A percentile compares a stretch with the other conserved stretches of the same genome.
phyloP scores from a whole-genome alignment of 1,284 basidiomycete species.

The Boletus smithii region DNA sequence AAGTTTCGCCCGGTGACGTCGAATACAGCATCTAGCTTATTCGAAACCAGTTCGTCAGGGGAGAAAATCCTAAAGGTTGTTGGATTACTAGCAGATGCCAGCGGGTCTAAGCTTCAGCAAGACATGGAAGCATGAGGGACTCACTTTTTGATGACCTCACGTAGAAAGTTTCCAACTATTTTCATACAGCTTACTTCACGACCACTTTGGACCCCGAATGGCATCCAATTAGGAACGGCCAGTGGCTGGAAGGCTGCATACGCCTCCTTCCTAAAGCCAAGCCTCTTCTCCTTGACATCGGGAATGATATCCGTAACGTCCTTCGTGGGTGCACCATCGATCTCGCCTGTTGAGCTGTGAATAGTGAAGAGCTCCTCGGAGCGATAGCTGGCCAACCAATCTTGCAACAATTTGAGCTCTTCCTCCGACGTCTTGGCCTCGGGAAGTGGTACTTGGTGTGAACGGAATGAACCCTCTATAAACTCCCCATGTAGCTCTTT shows the following conservation, averaged over 20 bases:
- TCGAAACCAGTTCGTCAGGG: conserved; percentile 88
- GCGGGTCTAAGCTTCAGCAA: not conserved
- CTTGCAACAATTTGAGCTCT: conserved; percentile 60
- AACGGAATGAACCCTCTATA: conserved; percentile 74
- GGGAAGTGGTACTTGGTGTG: conserved; percentile 82
- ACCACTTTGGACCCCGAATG: conserved; percentile 52
- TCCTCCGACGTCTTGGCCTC: conserved; percentile 59
- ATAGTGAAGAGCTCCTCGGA: conserved; percentile 60
- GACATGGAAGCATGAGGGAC: conserved; percentile 15
- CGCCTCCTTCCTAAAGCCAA: conserved; percentile 66
- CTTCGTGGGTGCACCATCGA: conserved; percentile 46
- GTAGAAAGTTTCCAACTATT: conserved; percentile 58
- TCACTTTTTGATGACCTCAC: conserved; percentile 55
- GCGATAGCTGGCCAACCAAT: conserved; percentile 70
- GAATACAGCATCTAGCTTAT: conserved; percentile 82
- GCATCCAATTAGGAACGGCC: conserved; percentile 63
- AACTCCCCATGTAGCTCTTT: conserved; percentile 61
- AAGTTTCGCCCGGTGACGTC: conserved; percentile 67
- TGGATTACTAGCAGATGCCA: conserved; percentile 52
- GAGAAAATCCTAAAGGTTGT: conserved; percentile 82
- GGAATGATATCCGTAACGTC: conserved; percentile 61
- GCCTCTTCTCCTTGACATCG: conserved; percentile 46
- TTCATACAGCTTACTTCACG: conserved; percentile 76
- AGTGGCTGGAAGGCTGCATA: conserved; percentile 64
- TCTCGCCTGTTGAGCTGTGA: not conserved